Base-by-base conservation (phyloP, 257 asterid species). In the Salvia hispanica region DNA sequence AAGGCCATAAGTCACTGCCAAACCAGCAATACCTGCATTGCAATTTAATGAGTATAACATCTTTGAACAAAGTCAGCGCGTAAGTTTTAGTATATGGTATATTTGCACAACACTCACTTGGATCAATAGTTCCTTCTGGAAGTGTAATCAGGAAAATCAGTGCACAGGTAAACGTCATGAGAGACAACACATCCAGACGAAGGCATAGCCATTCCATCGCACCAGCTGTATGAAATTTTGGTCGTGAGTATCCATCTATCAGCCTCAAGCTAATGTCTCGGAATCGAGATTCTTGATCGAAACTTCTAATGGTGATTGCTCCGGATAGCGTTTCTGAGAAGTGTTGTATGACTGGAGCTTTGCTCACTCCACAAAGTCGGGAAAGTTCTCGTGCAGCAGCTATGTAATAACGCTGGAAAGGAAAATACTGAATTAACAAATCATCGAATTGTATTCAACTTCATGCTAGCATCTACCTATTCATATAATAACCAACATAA, bases 241-340 rank as follows among this genome's bases (percentile, higher is more conserved):
- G 94, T 7, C 95, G 76, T 1, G 95, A 85, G 74, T 90, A 90
- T 69, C 71, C 87, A 75, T 93, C 99, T 21, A 93, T 85, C 9
- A 85, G 76, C 63, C 47, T 84, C 99, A 88, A 85, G 78, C 82
- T 80, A 39, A 69, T 58, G 33, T 85, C 95, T 37, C 77, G 82
- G 61, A 93, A 93, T 71, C 97, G 78, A 0, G 81, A 25, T 62
- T 88, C 83, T 59, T 90, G 97, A 72, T 85, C 81, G 25, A 90
- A 90, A 61, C 96, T 77, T 78, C 97, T 77, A 52, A 93, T 93
- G 0, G 99, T 93, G 64, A 77, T 82, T 42, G 96, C 77, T 69
- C 99, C 99, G 0, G 96, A 86, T 36, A 93, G 81, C 2, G 99
- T 90, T 77, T 93, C 99, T 0, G 99, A 83, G 62, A 93, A 93